Conservation (phyloP, 108 stramenopile genomes). For the Pseudonitzschia delicatissima region DNA sequence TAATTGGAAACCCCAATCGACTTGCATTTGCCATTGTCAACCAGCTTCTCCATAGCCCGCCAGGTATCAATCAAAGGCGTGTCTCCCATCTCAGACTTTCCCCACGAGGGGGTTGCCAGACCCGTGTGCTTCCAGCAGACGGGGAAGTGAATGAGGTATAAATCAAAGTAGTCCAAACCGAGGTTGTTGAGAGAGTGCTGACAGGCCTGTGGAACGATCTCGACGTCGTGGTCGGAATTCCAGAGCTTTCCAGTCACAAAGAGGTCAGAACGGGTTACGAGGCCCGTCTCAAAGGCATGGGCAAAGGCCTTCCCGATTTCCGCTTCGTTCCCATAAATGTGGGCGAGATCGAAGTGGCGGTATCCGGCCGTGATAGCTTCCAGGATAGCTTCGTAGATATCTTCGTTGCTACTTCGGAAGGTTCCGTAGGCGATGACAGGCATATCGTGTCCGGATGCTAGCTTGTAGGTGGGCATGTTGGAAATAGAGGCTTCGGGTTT, state of each 20-base stretch:
- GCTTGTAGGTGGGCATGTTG: constrained; percentile 9
- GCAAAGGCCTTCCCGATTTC: constrained; percentile 58
- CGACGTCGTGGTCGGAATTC: constrained; percentile 55
- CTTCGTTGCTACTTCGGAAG: constrained; percentile 20
- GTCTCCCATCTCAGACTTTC: background rate
- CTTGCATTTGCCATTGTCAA: constrained; percentile 56
- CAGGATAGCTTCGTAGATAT: constrained; percentile 33
- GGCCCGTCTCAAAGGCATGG: background rate
- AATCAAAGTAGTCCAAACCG: constrained; percentile 81
- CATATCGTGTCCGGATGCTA: constrained; percentile 21
- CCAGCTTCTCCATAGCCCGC: constrained; percentile 72
- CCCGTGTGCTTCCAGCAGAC: constrained; percentile 49
- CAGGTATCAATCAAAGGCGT: constrained; percentile 40
- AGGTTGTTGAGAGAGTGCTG: constrained; percentile 71
- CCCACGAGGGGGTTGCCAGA: constrained; percentile 1
- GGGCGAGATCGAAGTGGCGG: constrained; percentile 64
- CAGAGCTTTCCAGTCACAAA: constrained; percentile 83
- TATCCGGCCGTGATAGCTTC: constrained; percentile 47
- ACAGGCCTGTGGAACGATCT: constrained; percentile 65
- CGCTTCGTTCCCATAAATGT: constrained; percentile 72
- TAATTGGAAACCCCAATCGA: constrained; percentile 88
- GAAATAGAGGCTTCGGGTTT: no score
- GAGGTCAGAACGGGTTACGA: constrained; percentile 54
- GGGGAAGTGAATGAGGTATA: constrained; percentile 89
- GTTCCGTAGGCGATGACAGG: constrained; percentile 40